These are phyloP conservation scores for Pythium grandisporangium DNA, from an alignment of 352 stramenopile species.

Conservation along the genomic window DNA sequence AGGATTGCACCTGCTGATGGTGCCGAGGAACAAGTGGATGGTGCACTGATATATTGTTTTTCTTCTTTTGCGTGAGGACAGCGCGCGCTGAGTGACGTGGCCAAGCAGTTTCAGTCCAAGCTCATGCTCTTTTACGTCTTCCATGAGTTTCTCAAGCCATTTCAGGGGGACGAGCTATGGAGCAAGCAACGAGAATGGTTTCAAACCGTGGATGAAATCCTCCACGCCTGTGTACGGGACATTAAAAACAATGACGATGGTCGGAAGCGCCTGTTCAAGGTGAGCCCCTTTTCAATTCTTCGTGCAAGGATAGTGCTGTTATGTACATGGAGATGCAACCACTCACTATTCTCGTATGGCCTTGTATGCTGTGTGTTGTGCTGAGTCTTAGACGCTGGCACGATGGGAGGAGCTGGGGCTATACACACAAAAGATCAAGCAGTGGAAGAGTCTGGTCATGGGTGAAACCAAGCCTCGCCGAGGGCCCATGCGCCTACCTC, in stretches of 20 bases:
- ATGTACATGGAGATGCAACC: no score
- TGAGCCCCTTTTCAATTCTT: slow-evolving; percentile 6
- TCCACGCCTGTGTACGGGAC: slow-evolving; percentile 61
- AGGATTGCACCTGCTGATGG: no score
- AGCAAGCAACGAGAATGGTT: slow-evolving; percentile 72
- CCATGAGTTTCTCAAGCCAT: slow-evolving; percentile 83
- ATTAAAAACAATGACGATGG: slow-evolving; percentile 56
- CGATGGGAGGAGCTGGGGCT: slow-evolving; percentile 79
- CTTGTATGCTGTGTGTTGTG: background rate
- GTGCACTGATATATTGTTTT: no score
- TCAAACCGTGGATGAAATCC: slow-evolving; percentile 68
- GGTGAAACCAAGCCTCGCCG: slow-evolving; percentile 61
- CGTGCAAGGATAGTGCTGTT: no score
- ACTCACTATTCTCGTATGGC: background rate
- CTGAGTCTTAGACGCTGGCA: slow-evolving; percentile 67
- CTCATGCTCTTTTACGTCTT: slow-evolving; percentile 85
- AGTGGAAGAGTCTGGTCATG: slow-evolving; percentile 66
- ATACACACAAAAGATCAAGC: slow-evolving; percentile 66
- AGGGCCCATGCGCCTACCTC: slow-evolving; percentile 33
- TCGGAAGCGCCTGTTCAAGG: slow-evolving; percentile 72
- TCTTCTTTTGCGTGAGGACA: no score
- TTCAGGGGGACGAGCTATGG: slow-evolving; percentile 40
- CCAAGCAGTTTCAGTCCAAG: slow-evolving; percentile 64
- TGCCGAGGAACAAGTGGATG: no score
- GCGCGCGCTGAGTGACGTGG: slow-evolving; percentile 44